Percentiles rank a stretch among this genome's conserved stretches.
Conservation (phyloP, 106 monocot species). For the Allium cepa region DNA sequence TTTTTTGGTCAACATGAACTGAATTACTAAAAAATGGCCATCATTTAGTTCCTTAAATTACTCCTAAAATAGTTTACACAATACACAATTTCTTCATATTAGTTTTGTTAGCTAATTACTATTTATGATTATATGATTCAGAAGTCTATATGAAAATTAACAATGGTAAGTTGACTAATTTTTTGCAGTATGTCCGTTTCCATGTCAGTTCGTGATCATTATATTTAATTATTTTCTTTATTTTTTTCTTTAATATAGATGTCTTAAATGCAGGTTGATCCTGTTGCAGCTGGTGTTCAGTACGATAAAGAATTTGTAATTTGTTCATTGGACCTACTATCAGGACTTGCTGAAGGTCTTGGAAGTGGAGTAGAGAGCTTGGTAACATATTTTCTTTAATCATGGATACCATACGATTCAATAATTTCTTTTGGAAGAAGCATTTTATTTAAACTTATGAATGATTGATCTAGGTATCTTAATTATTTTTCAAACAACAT, state of each 20-base stretch:
- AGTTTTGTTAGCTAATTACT: no score
- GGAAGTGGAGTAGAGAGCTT: conserved; percentile 87
- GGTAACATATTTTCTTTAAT: conserved; percentile 29
- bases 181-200: background rate
- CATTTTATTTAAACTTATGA: no score
- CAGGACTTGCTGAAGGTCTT: conserved; percentile 93
- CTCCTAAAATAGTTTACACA: no score
- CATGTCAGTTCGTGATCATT: no score
- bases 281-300: conserved; percentile 64
- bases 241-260: background rate
- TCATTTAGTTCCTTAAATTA: no score
- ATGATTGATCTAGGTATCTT: no score
- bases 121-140: background rate
- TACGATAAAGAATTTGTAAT: conserved; percentile 98
- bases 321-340: conserved; percentile 88
- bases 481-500: no score
- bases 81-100: no score
- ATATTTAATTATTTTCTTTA: conserved; percentile 2
- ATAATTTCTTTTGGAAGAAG: no score
- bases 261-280: conserved; percentile 60
- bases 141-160: background rate
- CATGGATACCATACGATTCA: background rate
- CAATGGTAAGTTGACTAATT: background rate
- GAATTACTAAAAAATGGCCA: no score
- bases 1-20: no score